Evolutionary conservation across 768 basidiomycete genomes (phyloP).

Genomic region (Mycena amicta): DNA sequence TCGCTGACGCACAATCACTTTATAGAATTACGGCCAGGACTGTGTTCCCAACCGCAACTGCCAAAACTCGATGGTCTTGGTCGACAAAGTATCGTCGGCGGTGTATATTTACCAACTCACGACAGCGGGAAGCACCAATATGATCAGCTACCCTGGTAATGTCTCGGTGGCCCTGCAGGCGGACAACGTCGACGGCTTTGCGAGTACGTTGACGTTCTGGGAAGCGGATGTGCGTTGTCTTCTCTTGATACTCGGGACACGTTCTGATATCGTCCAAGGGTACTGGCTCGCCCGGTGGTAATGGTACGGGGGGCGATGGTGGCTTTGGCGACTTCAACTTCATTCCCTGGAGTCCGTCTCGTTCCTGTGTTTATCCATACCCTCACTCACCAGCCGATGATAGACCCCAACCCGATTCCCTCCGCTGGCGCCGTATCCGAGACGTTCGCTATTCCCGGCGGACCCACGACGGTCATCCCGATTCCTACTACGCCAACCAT

Average conservation of each 20-base stretch:
- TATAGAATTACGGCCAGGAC: neutral
- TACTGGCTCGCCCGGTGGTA: neutral
- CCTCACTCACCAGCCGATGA: neutral
- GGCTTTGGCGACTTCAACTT: neutral
- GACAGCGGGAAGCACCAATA: constrained; percentile 46
- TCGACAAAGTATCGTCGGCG: constrained; percentile 36
- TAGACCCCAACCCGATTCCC: constrained; percentile 1
- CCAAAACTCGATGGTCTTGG: constrained; percentile 27
- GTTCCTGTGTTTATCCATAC: neutral
- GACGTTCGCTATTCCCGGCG: neutral
- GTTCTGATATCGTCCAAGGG: neutral
- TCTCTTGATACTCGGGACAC: neutral
- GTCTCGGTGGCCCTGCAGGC: constrained; percentile 37
- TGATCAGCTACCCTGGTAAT: constrained; percentile 38
- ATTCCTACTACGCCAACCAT: neutral
- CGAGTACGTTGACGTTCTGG: constrained; percentile 42
- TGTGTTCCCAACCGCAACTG: neutral
- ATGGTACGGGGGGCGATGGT: neutral
- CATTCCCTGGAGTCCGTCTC: neutral
- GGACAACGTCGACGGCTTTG: constrained; percentile 47
- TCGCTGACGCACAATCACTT: neutral
- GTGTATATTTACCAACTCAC: constrained; percentile 49
- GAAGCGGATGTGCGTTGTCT: neutral
- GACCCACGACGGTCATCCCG: neutral
- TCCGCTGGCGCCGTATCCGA: neutral